Base-by-base conservation (phyloP, 1,139 yeast species). In the Geotrichum phurueaensis region DNA sequence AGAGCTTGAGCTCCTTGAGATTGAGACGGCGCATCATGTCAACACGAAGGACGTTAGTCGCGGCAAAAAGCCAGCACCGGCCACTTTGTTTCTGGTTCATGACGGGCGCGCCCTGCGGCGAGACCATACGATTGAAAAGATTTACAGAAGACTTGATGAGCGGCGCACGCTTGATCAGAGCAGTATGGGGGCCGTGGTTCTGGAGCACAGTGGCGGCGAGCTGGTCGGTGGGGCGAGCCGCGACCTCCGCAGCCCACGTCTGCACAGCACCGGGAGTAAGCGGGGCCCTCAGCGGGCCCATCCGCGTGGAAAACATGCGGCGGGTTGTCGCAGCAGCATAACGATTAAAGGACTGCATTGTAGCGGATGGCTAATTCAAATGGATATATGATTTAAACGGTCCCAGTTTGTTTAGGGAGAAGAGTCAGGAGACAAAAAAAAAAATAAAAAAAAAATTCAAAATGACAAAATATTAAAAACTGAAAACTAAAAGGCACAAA, bases 31-130 rank as follows among this genome's bases (percentile, higher is more conserved):
- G 77, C 72, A 86, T 84, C 54, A 87, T 82, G 58, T 79, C 80
- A 56, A 86, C 72, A 68, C 96, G 79, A 68, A 88, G 75, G 58
- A 86, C 81, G 67, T 89, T 89, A 60, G 88, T 83, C 1, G 92
- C 81, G 10, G 96, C 96, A 73, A 89, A 89, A 66, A 89, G 79
- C 96, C 96, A 89, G 73, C 96, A 89, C 68, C 96, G 78, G 47
- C 96, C 96, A n/a, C 89, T 83, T 48, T 81, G 73, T 69, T 82
- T 81, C 73, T 89, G 96, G 74, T 86, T 84, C 69, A 89, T 86
- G 58, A 84, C 78, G 18, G 95, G 92, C 2, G 84, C 71, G 1
- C 90, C 90, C 68, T 86, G 87, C 3, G 79, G 78, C 50, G 82
- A 82, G 36, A 89, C 82, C 59, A 80, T 81, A 59, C 80, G 71